phyloP scores from a whole-genome alignment of 139 green algal genomes.

The Astrephomene gubernaculifera region DNA sequence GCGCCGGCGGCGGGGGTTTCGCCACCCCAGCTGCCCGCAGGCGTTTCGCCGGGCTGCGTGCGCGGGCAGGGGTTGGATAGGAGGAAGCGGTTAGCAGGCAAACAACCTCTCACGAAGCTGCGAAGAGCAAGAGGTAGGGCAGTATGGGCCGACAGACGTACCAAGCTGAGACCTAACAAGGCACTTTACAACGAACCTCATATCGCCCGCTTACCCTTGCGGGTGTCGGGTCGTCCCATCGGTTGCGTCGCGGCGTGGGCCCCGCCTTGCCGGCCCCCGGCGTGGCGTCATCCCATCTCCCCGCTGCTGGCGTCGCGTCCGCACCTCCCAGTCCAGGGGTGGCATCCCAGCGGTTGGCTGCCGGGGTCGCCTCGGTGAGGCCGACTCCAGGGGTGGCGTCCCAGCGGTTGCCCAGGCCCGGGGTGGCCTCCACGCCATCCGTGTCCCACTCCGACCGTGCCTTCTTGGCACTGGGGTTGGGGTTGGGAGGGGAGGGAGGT shows the following conservation, averaged over 20 bases:
- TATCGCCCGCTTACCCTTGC: slow-evolving; percentile 51
- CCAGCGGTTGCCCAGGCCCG: slow-evolving; percentile 76
- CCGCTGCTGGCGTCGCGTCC: slow-evolving; percentile 29
- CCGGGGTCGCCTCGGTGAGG: slow-evolving; percentile 54
- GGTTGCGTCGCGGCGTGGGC: slow-evolving; percentile 65
- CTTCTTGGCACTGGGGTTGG: slow-evolving; percentile 69
- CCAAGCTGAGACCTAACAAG: too few relatives aligned
- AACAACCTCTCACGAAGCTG: too few relatives aligned
- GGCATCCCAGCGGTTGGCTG: slow-evolving; percentile 80
- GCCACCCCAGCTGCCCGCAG: slow-evolving; percentile 46
- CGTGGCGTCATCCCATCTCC: slow-evolving; percentile 78
- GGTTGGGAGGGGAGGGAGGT: not conserved
- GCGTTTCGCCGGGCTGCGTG: slow-evolving; percentile 52
- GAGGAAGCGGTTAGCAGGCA: too few relatives aligned
- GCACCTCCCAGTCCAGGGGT: slow-evolving; percentile 61
- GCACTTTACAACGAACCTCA: too few relatives aligned
- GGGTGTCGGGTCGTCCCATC: slow-evolving; percentile 79
- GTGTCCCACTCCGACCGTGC: slow-evolving; percentile 89
- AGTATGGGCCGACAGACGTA: too few relatives aligned
- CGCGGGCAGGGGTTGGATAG: not conserved
- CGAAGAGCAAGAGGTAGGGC: too few relatives aligned
- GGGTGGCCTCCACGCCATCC: slow-evolving; percentile 75
- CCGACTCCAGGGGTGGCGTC: slow-evolving; percentile 80
- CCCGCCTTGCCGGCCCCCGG: slow-evolving; percentile 39
- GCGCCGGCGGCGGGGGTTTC: slow-evolving; percentile 59